Evolutionary conservation across 2,329 filamentous ascomycete genomes (phyloP).

Genomic region (Fusarium succisae): DNA sequence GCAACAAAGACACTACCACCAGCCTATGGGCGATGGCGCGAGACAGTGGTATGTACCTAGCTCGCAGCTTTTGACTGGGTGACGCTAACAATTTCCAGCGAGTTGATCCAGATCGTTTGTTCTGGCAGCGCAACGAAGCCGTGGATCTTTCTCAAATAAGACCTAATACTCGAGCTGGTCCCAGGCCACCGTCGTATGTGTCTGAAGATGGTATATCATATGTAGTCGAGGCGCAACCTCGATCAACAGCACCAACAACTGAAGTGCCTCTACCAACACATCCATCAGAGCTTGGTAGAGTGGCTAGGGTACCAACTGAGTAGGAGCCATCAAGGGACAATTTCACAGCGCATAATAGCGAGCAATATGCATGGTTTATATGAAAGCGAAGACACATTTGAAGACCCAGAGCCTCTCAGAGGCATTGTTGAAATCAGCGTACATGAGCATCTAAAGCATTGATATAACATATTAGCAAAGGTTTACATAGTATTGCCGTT

Average conservation of each 20-base stretch:
- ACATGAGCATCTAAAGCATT: constrained; percentile 24
- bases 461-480: constrained; percentile 22
- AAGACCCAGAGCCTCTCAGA: not conserved
- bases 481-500: constrained; percentile 3
- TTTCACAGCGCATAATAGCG: not conserved
- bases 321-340: not conserved
- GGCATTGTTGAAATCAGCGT: constrained; percentile 10
- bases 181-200: constrained; percentile 77
- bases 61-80: not conserved
- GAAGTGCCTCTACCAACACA: constrained; percentile 58
- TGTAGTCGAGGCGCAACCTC: constrained; percentile 72
- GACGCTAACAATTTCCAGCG: constrained; percentile 57
- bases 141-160: constrained; percentile 38
- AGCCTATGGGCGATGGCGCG: constrained; percentile 86
- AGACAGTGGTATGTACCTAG: constrained; percentile 74
- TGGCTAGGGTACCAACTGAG: constrained; percentile 33
- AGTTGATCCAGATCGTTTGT: constrained; percentile 82
- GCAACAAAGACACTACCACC: constrained; percentile 73
- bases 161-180: constrained; percentile 42
- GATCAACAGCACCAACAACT: constrained; percentile 62
- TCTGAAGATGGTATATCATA: constrained; percentile 81
- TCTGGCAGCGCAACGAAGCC: constrained; percentile 76
- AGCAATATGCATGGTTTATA: not conserved
- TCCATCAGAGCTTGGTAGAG: constrained; percentile 56
- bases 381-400: not conserved